Evolutionary conservation across 1,284 basidiomycete genomes (phyloP).

Genomic region (Naganishia sp.): DNA sequence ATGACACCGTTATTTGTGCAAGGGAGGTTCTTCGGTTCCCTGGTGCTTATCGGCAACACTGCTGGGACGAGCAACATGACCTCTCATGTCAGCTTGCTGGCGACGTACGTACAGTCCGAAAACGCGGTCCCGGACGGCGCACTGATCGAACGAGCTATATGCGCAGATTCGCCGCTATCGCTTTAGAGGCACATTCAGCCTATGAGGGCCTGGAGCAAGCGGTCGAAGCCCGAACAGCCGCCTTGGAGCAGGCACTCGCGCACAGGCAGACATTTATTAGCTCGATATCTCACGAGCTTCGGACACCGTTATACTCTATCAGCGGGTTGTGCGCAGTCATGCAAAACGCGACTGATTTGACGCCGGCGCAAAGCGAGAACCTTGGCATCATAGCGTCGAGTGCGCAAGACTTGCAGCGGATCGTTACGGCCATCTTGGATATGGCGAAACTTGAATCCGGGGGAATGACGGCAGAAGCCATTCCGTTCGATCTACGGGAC

Average conservation of each 20-base stretch:
- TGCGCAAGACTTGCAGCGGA: constrained; percentile 55
- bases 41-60: constrained; percentile 17
- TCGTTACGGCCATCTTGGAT: constrained; percentile 57
- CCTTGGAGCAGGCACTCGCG: constrained; percentile 31
- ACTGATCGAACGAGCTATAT: background rate
- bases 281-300: constrained; percentile 54
- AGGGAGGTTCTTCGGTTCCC: constrained; percentile 24
- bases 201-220: constrained; percentile 28
- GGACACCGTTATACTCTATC: constrained; percentile 44
- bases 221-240: constrained; percentile 29
- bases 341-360: constrained; percentile 48
- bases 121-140: too few relatives aligned
- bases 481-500: constrained; percentile 53
- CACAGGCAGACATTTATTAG: constrained; percentile 44
- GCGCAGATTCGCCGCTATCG: constrained; percentile 32
- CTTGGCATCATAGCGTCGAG: constrained; percentile 54
- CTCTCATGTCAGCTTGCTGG: constrained; percentile 31
- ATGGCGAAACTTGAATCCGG: constrained; percentile 55
- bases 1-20: constrained; percentile 30
- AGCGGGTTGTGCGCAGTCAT: constrained; percentile 53
- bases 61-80: constrained; percentile 17
- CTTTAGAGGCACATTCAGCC: constrained; percentile 29
- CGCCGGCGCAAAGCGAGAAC: constrained; percentile 53
- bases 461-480: constrained; percentile 53
- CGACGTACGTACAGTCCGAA: constrained; percentile 17